Percentiles rank a stretch among this genome's conserved stretches.
Evolutionary conservation across 2,329 filamentous ascomycete genomes (phyloP).

Genomic region (Claviceps paspali): DNA sequence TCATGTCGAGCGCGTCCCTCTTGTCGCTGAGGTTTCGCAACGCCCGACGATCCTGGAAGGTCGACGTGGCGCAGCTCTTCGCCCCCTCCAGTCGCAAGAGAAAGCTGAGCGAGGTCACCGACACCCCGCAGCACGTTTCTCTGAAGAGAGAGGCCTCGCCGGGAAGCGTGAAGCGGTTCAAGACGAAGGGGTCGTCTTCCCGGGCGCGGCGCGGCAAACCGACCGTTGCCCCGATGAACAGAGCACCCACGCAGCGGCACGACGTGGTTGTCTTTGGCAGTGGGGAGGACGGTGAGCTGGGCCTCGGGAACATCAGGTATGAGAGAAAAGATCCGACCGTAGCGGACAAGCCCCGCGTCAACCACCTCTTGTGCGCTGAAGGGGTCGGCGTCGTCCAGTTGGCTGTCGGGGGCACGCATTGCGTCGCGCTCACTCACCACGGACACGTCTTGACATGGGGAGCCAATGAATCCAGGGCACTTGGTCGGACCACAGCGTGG

Average conservation of each 20-base stretch:
- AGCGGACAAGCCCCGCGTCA: slow-evolving; percentile 20
- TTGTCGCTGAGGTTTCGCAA: not conserved
- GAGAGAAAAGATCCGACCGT: slow-evolving; percentile 1
- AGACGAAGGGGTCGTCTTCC: not conserved
- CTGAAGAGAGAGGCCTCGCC: not conserved
- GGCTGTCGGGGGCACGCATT: slow-evolving; percentile 49
- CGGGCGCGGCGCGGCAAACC: not conserved
- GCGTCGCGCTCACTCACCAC: slow-evolving; percentile 43
- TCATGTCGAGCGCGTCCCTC: not conserved
- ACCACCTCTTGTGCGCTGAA: slow-evolving; percentile 36
- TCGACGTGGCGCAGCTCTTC: not conserved
- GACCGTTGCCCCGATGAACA: not conserved
- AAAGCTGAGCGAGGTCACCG: not conserved
- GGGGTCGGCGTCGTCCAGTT: slow-evolving; percentile 38
- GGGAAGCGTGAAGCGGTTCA: not conserved
- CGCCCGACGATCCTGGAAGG: not conserved
- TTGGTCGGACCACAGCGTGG: slow-evolving; percentile 41
- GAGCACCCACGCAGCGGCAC: slow-evolving; percentile 2
- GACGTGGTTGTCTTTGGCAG: slow-evolving; percentile 7
- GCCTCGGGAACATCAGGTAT: slow-evolving; percentile 5
- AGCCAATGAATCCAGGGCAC: slow-evolving; percentile 49
- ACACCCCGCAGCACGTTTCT: not conserved
- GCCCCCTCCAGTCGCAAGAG: slow-evolving; percentile 1
- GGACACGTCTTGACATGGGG: slow-evolving; percentile 52
- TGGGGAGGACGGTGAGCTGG: slow-evolving; percentile 8